A percentile compares a stretch with the other conserved stretches of the same genome.
Conservation (phyloP, 225 moss, liverwort and hornwort genomes). For the Antitrichia curtipendula region DNA sequence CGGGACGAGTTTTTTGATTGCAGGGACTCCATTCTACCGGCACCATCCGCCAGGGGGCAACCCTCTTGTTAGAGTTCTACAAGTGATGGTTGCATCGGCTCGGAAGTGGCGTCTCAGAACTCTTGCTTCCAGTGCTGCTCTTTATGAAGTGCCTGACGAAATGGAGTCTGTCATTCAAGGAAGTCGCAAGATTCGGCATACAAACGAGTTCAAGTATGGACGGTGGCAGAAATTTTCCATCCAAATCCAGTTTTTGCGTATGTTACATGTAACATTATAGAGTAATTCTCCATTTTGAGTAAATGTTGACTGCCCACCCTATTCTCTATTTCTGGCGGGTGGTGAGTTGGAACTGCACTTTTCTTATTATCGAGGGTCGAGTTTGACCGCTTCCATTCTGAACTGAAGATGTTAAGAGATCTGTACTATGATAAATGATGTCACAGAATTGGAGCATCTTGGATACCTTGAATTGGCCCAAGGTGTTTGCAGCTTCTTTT, state of each 20-base stretch:
- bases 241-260: background rate
- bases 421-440: background rate
- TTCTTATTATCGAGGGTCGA: background rate
- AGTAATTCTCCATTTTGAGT: background rate
- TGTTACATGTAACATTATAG: background rate
- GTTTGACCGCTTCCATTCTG: background rate
- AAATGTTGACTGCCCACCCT: background rate
- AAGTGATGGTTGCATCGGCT: conserved; percentile 14
- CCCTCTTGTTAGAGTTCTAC: conserved; percentile 11
- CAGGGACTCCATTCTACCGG: conserved; percentile 29
- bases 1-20: conserved; percentile 23
- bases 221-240: background rate
- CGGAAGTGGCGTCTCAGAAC: background rate
- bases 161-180: conserved; percentile 16
- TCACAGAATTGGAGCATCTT: conserved; percentile 21
- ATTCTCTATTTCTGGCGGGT: background rate
- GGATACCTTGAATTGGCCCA: background rate
- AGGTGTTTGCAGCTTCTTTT: background rate
- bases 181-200: conserved; percentile 24
- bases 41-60: conserved; percentile 26
- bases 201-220: conserved; percentile 8
- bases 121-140: background rate
- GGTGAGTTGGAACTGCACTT: background rate
- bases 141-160: conserved; percentile 22
- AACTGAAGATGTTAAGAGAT: background rate